Percentiles rank a stretch among this genome's conserved stretches.
phyloP scores from a whole-genome alignment of 1,284 basidiomycete species.

The Cryptococcus sp. region DNA sequence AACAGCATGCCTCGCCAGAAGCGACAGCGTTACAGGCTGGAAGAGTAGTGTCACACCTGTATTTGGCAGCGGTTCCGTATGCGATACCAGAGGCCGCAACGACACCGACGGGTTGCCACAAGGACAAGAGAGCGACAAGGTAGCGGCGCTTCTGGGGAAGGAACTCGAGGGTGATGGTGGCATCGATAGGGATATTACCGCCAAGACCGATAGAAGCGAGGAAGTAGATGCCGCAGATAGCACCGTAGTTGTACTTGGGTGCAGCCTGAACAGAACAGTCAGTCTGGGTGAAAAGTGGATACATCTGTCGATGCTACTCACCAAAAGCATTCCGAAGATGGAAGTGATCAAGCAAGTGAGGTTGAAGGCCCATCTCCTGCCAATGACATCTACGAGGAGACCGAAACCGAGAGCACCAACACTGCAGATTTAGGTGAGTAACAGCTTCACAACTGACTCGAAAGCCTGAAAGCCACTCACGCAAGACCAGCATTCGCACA shows the following conservation, averaged over 20 bases:
- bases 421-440: constrained; percentile 9
- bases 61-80: constrained; percentile 51
- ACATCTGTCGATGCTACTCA: constrained; percentile 30
- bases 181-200: constrained; percentile 60
- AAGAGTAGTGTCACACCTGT: constrained; percentile 24
- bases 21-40: constrained; percentile 37
- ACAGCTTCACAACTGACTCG: not conserved
- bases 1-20: constrained; percentile 57
- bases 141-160: constrained; percentile 53
- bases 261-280: not conserved
- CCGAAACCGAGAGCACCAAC: constrained; percentile 58
- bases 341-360: constrained; percentile 69
- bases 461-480: not conserved
- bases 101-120: constrained; percentile 47
- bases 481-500: not conserved
- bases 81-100: constrained; percentile 62
- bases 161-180: constrained; percentile 69
- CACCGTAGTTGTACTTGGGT: not conserved
- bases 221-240: constrained; percentile 3
- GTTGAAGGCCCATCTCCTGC: constrained; percentile 67
- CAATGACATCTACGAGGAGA: constrained; percentile 40
- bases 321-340: constrained; percentile 59
- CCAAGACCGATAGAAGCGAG: constrained; percentile 11
- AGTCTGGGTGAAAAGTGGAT: not conserved
- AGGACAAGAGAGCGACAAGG: constrained; percentile 40